Conservation (phyloP, 495 filamentous ascomycete species). For the Lasiosphaeris hirsuta region DNA sequence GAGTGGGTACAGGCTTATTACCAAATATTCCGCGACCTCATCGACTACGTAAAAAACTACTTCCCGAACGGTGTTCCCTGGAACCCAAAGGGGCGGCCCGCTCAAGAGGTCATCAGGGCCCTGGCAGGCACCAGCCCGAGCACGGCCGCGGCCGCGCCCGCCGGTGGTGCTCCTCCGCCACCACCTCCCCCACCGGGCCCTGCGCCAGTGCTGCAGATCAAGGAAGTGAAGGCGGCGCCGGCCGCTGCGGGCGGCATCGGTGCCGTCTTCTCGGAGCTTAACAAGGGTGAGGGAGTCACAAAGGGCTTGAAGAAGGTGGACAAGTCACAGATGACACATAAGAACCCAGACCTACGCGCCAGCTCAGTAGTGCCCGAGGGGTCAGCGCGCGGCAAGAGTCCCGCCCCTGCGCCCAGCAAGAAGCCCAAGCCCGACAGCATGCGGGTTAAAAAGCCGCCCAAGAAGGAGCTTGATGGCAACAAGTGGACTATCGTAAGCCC, state of each 20-base stretch:
- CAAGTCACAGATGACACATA: constrained; percentile 93
- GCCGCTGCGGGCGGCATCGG: constrained; percentile 55
- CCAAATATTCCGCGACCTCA: constrained; percentile 75
- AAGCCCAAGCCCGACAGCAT: constrained; percentile 95
- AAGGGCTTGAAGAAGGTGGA: constrained; percentile 88
- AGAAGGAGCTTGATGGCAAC: constrained; percentile 88
- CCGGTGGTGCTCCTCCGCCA: constrained; percentile 51
- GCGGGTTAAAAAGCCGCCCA: constrained; percentile 87
- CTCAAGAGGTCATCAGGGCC: constrained; percentile 60
- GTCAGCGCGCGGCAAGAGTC: constrained; percentile 67
- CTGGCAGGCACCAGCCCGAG: constrained; percentile 35
- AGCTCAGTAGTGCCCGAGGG: constrained; percentile 63
- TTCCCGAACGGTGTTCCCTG: constrained; percentile 77
- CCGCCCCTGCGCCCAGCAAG: constrained; percentile 77
- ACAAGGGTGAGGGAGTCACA: constrained; percentile 82
- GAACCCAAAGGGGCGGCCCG: constrained; percentile 79
- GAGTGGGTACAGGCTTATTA: constrained; percentile 89
- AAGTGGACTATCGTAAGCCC: constrained; percentile 80
- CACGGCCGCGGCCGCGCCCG: constrained; percentile 34
- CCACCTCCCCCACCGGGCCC: constrained; percentile 72
- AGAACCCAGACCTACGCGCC: constrained; percentile 87
- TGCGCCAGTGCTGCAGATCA: constrained; percentile 49
- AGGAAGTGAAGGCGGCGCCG: constrained; percentile 36
- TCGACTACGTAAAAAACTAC: constrained; percentile 75
- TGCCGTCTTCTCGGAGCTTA: constrained; percentile 87